phyloP scores from a whole-genome alignment of 2,329 filamentous ascomycete genomes.

The Fusarium foetens region DNA sequence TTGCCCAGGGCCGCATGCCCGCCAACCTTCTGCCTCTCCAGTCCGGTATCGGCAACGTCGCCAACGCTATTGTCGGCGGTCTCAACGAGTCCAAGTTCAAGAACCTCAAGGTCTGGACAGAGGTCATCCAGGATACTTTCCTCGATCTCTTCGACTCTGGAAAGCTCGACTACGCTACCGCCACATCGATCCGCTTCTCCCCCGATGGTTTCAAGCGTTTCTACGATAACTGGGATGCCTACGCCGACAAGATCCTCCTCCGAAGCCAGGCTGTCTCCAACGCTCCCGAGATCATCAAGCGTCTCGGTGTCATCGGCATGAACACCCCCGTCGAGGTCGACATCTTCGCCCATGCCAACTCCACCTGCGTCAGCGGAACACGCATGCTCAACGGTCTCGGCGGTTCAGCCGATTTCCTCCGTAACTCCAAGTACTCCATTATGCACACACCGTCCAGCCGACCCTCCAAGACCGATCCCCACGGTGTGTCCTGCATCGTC shows the following conservation, averaged over 20 bases:
- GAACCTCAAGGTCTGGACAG: slow-evolving; percentile 92
- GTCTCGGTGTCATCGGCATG: slow-evolving; percentile 90
- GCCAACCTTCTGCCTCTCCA: slow-evolving; percentile 82
- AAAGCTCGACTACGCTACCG: slow-evolving; percentile 88
- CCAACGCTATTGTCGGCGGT: slow-evolving; percentile 89
- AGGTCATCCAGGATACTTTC: slow-evolving; percentile 93
- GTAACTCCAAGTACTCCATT: slow-evolving; percentile 84
- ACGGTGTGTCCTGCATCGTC: slow-evolving; percentile 87
- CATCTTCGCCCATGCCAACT: slow-evolving; percentile 94
- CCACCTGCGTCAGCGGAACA: slow-evolving; percentile 86
- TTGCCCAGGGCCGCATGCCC: slow-evolving; percentile 79
- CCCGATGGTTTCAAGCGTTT: slow-evolving; percentile 92
- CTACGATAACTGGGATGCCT: slow-evolving; percentile 85
- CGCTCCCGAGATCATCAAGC: slow-evolving; percentile 88
- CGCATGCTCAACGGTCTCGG: slow-evolving; percentile 90
- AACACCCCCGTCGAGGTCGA: slow-evolving; percentile 95
- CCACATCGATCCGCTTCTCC: slow-evolving; percentile 89
- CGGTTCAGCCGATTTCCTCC: slow-evolving; percentile 83
- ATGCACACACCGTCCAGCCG: slow-evolving; percentile 91
- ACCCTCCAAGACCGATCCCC: slow-evolving; percentile 83
- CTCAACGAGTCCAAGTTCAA: slow-evolving; percentile 83
- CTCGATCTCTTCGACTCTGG: slow-evolving; percentile 91
- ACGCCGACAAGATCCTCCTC: slow-evolving; percentile 83
- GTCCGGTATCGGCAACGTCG: slow-evolving; percentile 92
- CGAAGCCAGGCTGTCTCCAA: slow-evolving; percentile 91